phyloP scores from a whole-genome alignment of 495 filamentous ascomycete genomes.

The Daldinia bambusicola region DNA sequence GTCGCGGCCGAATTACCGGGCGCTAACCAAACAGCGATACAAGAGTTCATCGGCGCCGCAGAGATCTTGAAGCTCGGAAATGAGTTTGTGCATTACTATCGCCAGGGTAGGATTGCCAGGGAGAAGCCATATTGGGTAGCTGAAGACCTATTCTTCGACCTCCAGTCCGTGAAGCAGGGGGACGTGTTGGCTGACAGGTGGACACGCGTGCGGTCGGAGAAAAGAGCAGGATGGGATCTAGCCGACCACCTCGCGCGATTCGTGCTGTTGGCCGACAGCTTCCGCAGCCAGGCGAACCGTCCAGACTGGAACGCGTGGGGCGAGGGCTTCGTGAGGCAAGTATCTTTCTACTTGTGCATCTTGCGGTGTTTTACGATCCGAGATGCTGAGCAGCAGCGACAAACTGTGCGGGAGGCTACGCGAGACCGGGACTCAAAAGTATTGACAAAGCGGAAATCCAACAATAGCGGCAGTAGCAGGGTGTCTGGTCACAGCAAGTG shows the following conservation, averaged over 20 bases:
- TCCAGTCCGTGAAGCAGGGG: conserved; percentile 44
- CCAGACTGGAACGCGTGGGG: conserved; percentile 39
- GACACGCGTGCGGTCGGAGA: conserved; percentile 26
- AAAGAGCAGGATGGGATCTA: conserved; percentile 39
- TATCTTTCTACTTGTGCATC: conserved; percentile 41
- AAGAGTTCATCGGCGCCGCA: conserved; percentile 40
- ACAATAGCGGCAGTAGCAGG: conserved; percentile 15
- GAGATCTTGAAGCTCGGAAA: conserved; percentile 42
- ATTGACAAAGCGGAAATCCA: conserved; percentile 14
- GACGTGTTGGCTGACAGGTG: conserved; percentile 27
- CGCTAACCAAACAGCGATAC: conserved; percentile 36
- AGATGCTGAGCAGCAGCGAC: conserved; percentile 35
- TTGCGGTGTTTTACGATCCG: conserved; percentile 40
- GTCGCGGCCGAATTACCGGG: conserved; percentile 30
- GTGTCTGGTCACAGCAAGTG: conserved; percentile 24
- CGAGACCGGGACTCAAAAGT: not conserved
- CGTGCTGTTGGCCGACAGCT: conserved; percentile 40
- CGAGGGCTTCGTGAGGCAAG: conserved; percentile 27
- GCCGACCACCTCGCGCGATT: conserved; percentile 40
- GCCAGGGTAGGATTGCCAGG: not conserved
- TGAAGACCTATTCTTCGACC: conserved; percentile 45
- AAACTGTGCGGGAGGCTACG: conserved; percentile 15
- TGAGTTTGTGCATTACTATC: conserved; percentile 37
- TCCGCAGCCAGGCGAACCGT: conserved; percentile 28
- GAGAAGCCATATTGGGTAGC: conserved; percentile 39